These are phyloP conservation scores for Botryosphaeria agaves DNA, from an alignment of 2,329 filamentous ascomycete species.

Conservation along the genomic window DNA sequence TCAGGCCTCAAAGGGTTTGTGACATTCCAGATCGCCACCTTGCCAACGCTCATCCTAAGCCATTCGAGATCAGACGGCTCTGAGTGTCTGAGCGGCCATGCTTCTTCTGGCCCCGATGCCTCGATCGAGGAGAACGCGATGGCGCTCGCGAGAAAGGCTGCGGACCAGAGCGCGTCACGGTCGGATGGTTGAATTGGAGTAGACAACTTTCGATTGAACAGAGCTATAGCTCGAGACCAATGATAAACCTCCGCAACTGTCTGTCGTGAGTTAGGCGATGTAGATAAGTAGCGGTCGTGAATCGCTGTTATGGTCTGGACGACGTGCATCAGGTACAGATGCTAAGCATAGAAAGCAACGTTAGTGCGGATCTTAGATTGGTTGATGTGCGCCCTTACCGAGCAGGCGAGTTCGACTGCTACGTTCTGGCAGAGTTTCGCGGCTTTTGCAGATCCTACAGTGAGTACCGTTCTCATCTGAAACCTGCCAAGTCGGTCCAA, in stretches of 20 bases:
- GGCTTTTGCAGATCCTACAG: no score
- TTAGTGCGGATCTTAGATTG: no score
- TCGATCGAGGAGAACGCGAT: neutral
- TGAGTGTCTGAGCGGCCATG: neutral
- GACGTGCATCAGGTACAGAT: constrained; percentile 35
- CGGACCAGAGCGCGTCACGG: constrained; percentile 15
- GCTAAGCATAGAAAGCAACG: no score
- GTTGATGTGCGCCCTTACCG: no score
- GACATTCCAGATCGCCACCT: neutral
- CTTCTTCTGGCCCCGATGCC: neutral
- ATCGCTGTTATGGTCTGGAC: constrained; percentile 31
- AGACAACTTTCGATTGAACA: constrained; percentile 26
- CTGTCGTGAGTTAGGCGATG: no score
- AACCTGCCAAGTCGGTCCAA: no score
- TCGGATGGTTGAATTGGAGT: constrained; percentile 15
- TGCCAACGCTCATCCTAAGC: neutral
- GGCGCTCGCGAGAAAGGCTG: neutral
- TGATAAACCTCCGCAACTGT: constrained; percentile 22
- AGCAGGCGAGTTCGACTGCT: no score
- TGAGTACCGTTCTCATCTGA: no score
- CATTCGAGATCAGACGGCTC: neutral
- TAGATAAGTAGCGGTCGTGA: constrained; percentile 32
- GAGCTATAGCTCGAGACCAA: constrained; percentile 23
- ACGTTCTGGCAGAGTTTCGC: no score
- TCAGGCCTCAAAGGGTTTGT: neutral